These are phyloP conservation scores for Vigna trinervia DNA, from an alignment of 306 rosid species.

Conservation along the genomic window DNA sequence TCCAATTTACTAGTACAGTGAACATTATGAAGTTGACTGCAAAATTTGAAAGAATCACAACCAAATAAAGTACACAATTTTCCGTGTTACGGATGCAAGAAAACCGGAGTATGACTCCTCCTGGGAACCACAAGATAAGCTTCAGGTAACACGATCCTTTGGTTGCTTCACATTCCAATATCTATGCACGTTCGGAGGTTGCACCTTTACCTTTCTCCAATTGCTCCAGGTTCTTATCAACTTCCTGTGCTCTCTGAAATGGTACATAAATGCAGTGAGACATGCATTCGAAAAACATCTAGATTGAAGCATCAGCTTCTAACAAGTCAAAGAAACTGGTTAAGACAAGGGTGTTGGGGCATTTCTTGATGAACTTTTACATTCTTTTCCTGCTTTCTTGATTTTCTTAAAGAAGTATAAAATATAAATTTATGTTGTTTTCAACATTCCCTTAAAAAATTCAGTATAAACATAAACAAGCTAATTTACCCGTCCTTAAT, in stretches of 20 bases:
- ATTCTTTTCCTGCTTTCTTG: not conserved
- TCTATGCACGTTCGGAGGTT: slow-evolving; percentile 42
- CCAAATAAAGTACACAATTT: slow-evolving; percentile 51
- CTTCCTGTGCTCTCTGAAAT: slow-evolving; percentile 60
- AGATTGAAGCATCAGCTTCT: not conserved
- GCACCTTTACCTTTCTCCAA: slow-evolving; percentile 53
- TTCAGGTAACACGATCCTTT: slow-evolving; percentile 48
- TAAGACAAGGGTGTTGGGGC: not conserved
- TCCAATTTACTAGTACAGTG: slow-evolving; percentile 35
- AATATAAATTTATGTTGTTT: not conserved
- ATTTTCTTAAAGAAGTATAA: not conserved
- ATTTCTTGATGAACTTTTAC: slow-evolving; percentile 25
- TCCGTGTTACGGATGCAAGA: slow-evolving; percentile 26
- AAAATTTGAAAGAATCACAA: slow-evolving; percentile 48
- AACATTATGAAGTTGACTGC: slow-evolving; percentile 34
- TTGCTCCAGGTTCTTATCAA: slow-evolving; percentile 53
- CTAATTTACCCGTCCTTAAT: not conserved
- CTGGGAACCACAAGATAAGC: slow-evolving; percentile 48
- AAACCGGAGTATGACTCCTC: slow-evolving; percentile 45
- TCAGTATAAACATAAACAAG: not conserved
- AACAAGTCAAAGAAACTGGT: not conserved
- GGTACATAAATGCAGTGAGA: slow-evolving; percentile 5
- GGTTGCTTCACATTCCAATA: slow-evolving; percentile 38
- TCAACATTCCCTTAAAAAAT: not conserved
- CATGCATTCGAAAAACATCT: not conserved